Conservation (phyloP, 1,284 basidiomycete genomes). For the Apiotrichum domesticum region DNA sequence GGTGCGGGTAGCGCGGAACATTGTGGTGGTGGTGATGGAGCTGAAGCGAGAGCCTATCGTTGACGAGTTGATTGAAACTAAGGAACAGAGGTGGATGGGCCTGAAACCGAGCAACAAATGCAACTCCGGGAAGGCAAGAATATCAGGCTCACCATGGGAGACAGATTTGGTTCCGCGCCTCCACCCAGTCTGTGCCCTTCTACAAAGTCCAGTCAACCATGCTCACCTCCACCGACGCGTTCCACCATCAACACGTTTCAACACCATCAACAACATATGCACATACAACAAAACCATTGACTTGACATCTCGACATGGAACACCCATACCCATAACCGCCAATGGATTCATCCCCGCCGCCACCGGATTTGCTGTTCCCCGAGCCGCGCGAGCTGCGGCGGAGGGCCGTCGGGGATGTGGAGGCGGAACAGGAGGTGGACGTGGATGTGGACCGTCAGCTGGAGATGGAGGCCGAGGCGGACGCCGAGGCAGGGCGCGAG, state of each 20-base stretch:
- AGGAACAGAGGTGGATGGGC: conserved; percentile 4
- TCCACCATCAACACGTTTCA: neutral
- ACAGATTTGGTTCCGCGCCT: no score
- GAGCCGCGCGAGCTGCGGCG: conserved; percentile 1
- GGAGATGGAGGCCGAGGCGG: neutral
- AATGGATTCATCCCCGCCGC: conserved; percentile 1
- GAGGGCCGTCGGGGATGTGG: neutral
- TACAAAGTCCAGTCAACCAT: no score
- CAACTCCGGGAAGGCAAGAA: neutral
- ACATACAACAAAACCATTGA: no score
- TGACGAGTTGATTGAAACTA: no score
- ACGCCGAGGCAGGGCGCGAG: neutral
- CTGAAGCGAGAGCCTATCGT: neutral
- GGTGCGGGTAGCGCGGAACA: conserved; percentile 74
- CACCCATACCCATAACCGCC: neutral
- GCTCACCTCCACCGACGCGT: neutral
- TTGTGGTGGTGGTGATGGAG: conserved; percentile 36
- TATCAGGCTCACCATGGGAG: conserved; percentile 10
- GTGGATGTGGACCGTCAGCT: neutral
- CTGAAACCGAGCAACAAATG: conserved; percentile 7
- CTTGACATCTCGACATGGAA: neutral
- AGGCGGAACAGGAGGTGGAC: neutral
- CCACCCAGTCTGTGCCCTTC: neutral
- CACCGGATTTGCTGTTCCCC: conserved; percentile 3
- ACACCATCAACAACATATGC: neutral